Evolutionary conservation across 1,284 basidiomycete genomes (phyloP), one percentile per base, ranked within the genome.

Genomic region (Agroathelia rolfsii): DNA sequence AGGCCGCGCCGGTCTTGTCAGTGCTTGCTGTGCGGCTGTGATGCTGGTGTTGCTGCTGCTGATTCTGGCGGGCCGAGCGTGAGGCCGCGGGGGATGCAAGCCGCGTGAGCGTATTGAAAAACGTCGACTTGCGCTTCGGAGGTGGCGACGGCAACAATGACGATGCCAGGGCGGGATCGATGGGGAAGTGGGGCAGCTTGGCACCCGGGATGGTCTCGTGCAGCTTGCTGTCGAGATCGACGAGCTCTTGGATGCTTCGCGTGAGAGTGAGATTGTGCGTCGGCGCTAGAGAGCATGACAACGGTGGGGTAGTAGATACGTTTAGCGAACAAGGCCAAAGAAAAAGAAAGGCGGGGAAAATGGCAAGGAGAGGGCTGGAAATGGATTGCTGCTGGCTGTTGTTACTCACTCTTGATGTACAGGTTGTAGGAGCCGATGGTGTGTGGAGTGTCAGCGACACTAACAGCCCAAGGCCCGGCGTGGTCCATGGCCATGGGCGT

Each of bases 221-320:
- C 39, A 89, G 71, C 61, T 84, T 88, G 35, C 64, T 62, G 56
- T 89, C 74, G 15, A 87, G 66, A 40, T 88, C 83, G 24, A 76
- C 61, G 30, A 89, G 69, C 51, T 90, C 86, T 45, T 66, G 63
- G 26, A 71, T 71, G 35, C 76, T 75, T 39, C 86, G 76, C 11
- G 79, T 84, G 38, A 90, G 73, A 24, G 86, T 90, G 37, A 89
- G 66, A 61, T 89, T 86, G 62, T 89, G 86, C 17, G 83, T 90
- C 18, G 85, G 79, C 10, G 85, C 86, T 82, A 59, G 24, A 41
- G 35, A 49, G 41, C 40, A 41, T 40, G 40, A 41, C 49, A 39
- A 47, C 49, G 44, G 48, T 53, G 50, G 25, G 51, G 58, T 40
- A 58, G 49, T 43, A 37, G 48, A 27, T 23, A 35, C 22, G 29